These are phyloP conservation scores for Blastobotrys americana DNA, from an alignment of 805 yeast genomes.

Conservation along the genomic window DNA sequence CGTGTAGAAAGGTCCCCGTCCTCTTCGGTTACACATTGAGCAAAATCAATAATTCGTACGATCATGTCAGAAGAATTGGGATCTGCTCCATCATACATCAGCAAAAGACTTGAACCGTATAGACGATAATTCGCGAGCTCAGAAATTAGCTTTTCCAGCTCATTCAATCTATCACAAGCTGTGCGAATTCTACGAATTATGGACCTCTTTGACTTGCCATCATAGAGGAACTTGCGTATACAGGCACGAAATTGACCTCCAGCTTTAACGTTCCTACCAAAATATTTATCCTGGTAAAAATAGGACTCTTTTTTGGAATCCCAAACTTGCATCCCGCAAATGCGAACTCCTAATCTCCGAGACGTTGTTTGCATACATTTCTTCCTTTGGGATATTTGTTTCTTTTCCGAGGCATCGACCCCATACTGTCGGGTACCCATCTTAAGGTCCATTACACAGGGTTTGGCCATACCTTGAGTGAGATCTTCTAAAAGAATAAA, in stretches of 20 bases:
- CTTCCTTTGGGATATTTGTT: constrained; percentile 68
- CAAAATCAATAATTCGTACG: constrained; percentile 89
- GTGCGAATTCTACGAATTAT: constrained; percentile 60
- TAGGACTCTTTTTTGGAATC: constrained; percentile 40
- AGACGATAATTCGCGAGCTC: constrained; percentile 69
- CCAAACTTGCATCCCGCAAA: constrained; percentile 94
- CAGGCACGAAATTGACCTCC: constrained; percentile 76
- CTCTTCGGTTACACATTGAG: constrained; percentile 76
- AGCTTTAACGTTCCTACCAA: constrained; percentile 67
- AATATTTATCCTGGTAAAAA: constrained; percentile 80
- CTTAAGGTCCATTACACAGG: constrained; percentile 89
- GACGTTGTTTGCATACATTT: constrained; percentile 83
- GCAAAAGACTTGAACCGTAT: constrained; percentile 81
- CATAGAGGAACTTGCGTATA: constrained; percentile 69
- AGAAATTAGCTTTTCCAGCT: constrained; percentile 48
- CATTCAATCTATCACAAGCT: constrained; percentile 52
- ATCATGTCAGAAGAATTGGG: constrained; percentile 20
- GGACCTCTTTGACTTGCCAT: constrained; percentile 55
- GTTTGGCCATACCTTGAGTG: constrained; percentile 71
- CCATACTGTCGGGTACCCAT: constrained; percentile 99
- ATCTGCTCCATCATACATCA: constrained; percentile 74
- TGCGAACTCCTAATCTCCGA: constrained; percentile 73
- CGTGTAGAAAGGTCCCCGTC: constrained; percentile 34
- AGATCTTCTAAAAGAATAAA: constrained; percentile 86
- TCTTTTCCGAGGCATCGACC: constrained; percentile 70